These are phyloP conservation scores for Nicotiana rustica DNA, from an alignment of 305 asterid species.

Conservation along the genomic window DNA sequence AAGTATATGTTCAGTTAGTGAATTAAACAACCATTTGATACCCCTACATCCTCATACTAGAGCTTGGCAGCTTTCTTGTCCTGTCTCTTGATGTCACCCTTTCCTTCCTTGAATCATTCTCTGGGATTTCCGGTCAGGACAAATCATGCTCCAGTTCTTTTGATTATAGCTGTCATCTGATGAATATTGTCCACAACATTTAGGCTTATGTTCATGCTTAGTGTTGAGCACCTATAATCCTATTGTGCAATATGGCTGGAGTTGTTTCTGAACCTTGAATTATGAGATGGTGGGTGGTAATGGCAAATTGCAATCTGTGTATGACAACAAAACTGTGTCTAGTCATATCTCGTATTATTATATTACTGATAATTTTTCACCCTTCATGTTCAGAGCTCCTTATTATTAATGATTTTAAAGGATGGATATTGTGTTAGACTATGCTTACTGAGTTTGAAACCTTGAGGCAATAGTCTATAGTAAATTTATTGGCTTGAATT, in stretches of 20 bases:
- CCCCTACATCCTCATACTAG: background rate
- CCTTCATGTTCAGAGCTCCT: too few species aligned
- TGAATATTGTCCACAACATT: background rate
- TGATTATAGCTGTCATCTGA: background rate
- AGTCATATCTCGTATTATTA: too few species aligned
- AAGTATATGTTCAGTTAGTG: constrained; percentile 1
- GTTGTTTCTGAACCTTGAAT: background rate
- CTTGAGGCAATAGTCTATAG: too few species aligned
- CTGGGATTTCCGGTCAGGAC: background rate
- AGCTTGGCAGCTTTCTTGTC: background rate
- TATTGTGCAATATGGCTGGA: background rate
- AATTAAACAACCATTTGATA: constrained; percentile 26
- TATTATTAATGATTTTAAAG: too few species aligned
- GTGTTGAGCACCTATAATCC: background rate
- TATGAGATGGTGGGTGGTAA: background rate
- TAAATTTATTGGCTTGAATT: too few species aligned
- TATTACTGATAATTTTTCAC: too few species aligned
- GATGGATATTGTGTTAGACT: too few species aligned
- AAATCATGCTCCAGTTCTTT: background rate
- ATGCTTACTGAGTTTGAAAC: too few species aligned
- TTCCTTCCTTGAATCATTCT: background rate
- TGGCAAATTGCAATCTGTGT: background rate
- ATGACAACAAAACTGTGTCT: background rate
- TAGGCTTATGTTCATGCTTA: background rate
- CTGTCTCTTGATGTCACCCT: background rate